A percentile compares a stretch with the other conserved stretches of the same genome.
These are phyloP conservation scores for Saccharomyces hybrid DNA, from an alignment of 1,139 yeast genomes.

Conservation along the genomic window DNA sequence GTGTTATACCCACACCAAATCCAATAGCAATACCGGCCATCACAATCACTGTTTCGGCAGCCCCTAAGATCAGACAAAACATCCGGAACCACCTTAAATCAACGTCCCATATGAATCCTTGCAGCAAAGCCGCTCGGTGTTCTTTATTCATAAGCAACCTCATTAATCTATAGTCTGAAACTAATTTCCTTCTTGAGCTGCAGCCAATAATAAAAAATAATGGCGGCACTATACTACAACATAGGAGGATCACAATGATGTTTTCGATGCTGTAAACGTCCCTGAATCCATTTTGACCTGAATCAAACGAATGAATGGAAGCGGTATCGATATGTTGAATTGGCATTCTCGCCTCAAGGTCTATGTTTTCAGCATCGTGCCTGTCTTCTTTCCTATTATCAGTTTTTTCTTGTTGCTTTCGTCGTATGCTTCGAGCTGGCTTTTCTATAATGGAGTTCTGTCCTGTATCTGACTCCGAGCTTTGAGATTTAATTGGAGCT, in stretches of 20 bases:
- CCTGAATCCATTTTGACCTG: constrained; percentile 10
- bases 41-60: constrained; percentile 12
- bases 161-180: constrained; percentile 18
- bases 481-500: not conserved
- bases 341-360: constrained; percentile 7
- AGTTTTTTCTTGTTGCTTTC: not conserved
- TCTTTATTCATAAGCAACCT: constrained; percentile 17
- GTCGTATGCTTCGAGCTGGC: not conserved
- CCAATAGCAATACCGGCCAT: constrained; percentile 31
- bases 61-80: constrained; percentile 16
- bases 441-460: not conserved
- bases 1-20: constrained; percentile 32
- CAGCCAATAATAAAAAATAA: constrained; percentile 21
- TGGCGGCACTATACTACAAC: constrained; percentile 20
- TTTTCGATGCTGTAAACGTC: constrained; percentile 17
- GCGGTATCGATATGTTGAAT: constrained; percentile 16
- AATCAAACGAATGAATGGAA: constrained; percentile 17
- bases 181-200: constrained; percentile 11
- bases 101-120: constrained; percentile 25
- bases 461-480: not conserved
- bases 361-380: constrained; percentile 4
- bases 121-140: constrained; percentile 17
- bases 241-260: constrained; percentile 10
- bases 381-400: not conserved
- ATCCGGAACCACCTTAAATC: constrained; percentile 21